These are phyloP conservation scores for Lentinula novae-zelandiae DNA, from an alignment of 1,284 basidiomycete genomes.

Conservation along the genomic window DNA sequence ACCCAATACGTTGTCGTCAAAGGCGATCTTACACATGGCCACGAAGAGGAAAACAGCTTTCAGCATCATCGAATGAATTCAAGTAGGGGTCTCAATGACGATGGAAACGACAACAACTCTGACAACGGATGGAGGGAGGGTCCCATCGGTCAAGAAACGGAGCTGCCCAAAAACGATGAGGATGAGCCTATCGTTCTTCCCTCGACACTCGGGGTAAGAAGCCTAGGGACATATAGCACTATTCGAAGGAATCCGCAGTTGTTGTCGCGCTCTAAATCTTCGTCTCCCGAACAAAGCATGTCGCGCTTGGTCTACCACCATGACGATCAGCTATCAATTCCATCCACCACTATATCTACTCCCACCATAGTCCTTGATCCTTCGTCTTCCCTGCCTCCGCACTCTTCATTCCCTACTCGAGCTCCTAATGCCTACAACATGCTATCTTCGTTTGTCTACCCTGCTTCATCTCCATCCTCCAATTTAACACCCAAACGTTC, in stretches of 20 bases:
- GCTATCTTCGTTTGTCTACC: conserved; percentile 5
- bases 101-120: neutral
- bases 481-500: neutral
- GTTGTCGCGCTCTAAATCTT: conserved; percentile 29
- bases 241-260: neutral
- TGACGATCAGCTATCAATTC: neutral
- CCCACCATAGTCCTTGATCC: neutral
- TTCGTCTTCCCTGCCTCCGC: neutral
- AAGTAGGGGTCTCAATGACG: neutral
- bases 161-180: neutral
- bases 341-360: neutral
- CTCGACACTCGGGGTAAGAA: conserved; percentile 63
- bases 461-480: neutral
- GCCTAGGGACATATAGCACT: conserved; percentile 2
- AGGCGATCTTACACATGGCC: neutral
- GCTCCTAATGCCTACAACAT: conserved; percentile 3
- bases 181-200: conserved; percentile 52
- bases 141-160: neutral
- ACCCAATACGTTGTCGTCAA: conserved; percentile 67
- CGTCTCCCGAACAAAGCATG: conserved; percentile 4
- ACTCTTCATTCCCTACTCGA: neutral
- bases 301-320: neutral
- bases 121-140: neutral
- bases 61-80: neutral
- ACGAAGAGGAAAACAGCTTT: neutral